Percentiles rank a stretch among this genome's conserved stretches.
Conservation (phyloP, 1,284 basidiomycete species). For the Moniliella sp. region DNA sequence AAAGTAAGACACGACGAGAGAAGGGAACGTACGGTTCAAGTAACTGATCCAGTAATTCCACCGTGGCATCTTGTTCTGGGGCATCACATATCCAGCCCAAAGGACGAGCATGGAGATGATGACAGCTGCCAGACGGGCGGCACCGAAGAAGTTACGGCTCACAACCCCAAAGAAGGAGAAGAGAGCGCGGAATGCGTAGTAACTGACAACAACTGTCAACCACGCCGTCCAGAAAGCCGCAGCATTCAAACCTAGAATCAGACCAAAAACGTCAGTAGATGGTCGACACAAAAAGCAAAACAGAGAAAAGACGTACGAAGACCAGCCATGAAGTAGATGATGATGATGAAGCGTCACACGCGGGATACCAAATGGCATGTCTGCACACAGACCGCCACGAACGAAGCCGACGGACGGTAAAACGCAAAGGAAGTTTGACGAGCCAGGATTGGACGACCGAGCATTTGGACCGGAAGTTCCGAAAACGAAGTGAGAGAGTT, state of each 20-base stretch:
- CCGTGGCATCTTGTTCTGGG: slow-evolving; percentile 47
- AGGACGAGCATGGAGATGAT: slow-evolving; percentile 15
- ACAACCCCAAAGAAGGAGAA: slow-evolving; percentile 17
- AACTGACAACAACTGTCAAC: slow-evolving; percentile 36
- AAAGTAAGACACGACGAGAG: neutral
- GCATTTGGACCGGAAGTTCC: slow-evolving; percentile 18
- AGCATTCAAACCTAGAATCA: too few relatives aligned
- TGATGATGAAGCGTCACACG: slow-evolving; percentile 34
- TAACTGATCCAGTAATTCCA: slow-evolving; percentile 55
- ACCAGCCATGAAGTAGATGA: slow-evolving; percentile 32
- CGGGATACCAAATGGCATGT: slow-evolving; percentile 35
- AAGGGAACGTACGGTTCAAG: slow-evolving; percentile 5
- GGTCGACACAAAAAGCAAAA: too few relatives aligned
- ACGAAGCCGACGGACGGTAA: slow-evolving; percentile 24
- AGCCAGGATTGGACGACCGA: slow-evolving; percentile 12
- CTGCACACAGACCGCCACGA: slow-evolving; percentile 22
- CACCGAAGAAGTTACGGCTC: slow-evolving; percentile 13
- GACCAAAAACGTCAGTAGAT: too few relatives aligned
- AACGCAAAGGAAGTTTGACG: slow-evolving; percentile 20
- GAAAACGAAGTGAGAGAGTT: slow-evolving; percentile 35
- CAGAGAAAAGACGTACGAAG: too few relatives aligned
- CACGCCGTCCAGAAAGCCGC: slow-evolving; percentile 33
- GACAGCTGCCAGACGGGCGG: slow-evolving; percentile 16
- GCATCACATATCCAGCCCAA: slow-evolving; percentile 20
- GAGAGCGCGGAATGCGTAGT: slow-evolving; percentile 16